Base-by-base conservation (phyloP, 2,329 filamentous ascomycete species). In the Ciborinia camelliae region DNA sequence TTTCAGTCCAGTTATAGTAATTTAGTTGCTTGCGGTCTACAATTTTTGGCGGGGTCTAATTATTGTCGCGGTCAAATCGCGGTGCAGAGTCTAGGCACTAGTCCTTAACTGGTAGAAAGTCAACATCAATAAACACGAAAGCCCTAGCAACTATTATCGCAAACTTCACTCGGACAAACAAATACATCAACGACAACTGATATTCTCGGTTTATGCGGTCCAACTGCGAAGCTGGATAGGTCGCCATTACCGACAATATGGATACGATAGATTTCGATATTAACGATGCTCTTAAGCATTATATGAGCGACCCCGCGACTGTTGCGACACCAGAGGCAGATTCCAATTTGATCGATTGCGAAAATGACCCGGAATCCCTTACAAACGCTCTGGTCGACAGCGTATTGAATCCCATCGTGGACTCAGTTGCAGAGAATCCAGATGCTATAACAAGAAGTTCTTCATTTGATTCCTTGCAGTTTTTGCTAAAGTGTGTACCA, bases 241-340 rank as follows among this genome's bases (percentile, higher is more conserved):
- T 37, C 62, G 53, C 28, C 20, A 43, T 41, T 64, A 43, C 26
- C 63, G 37, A 61, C 47, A 62, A 37, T 76, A 89, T 89, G 87
- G 89, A 82, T 74, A 90, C 90, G 81, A 85, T 92, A 76, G 85
- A 89, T 74, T 99, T 99, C 80, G 91, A 98, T 77, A 91, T 99
- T 78, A 97, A 97, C 77, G 90, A 97, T 81, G 92, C 92, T 70
- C 89, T 98, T 77, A 97, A 97, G 82, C 86, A 91, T 76, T 99
- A 97, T 79, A 91, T 97, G 85, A 96, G 92, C 79, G 94, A 98
- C 76, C 94, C 95, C 10, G 82, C 87, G 53, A 85, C 86, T 47
- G 90, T 98, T 64, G 82, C 90, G 9, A 97, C 93, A 2, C 88
- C 90, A 51, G 94, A 98, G 76, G 95, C 93, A 64, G 90, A 95